Evolutionary conservation across 805 yeast genomes (phyloP), one percentile per base, ranked within the genome.

Genomic region (Wickerhamiella brachini): DNA sequence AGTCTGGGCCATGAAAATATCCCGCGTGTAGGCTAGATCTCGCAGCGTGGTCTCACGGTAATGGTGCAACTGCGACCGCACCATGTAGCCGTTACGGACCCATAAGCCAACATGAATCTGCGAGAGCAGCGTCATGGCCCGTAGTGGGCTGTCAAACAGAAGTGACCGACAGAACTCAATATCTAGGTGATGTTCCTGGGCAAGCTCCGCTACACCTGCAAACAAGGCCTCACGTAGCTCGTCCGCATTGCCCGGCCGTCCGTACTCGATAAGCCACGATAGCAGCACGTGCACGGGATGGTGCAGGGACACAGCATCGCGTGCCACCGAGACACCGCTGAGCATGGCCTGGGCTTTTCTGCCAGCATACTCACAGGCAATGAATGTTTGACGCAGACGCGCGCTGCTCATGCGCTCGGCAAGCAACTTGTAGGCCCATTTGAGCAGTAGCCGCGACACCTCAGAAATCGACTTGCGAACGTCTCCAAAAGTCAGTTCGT

Each of bases 31-130:
- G 0, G 96, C 95, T 54, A 79, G 78, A 56, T 89, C 97, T 50
- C 97, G 71, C 48, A 89, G 72, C 3, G 87, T 84, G 12, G 88
- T 76, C 53, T 78, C 81, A 41, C 83, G 76, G 63, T 90, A 90
- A 51, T 88, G 79, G 57, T 80, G 83, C 56, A 84, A 73, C 62
- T 90, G 97, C 23, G 81, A 79, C 42, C 83, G 73, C 5, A 87
- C 80, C 42, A 89, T 82, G 53, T 78, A 75, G 0, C 98, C 98
- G 65, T 90, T 90, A 60, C 97, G 76, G 0, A 90, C 96, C 97
- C 97, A 90, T 51, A 83, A 76, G 0, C 96, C 96, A 0, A 84
- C 80, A 54, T 85, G 82, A 8, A 90, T 84, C 60, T 93, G 97
- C 0, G 95, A 79, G 56, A 86, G 66, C 8, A 85, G 65, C 0